Evolutionary conservation across 1,284 basidiomycete genomes (phyloP), one percentile per base, ranked within the genome.

Genomic region (Heterobasidion parviporum): DNA sequence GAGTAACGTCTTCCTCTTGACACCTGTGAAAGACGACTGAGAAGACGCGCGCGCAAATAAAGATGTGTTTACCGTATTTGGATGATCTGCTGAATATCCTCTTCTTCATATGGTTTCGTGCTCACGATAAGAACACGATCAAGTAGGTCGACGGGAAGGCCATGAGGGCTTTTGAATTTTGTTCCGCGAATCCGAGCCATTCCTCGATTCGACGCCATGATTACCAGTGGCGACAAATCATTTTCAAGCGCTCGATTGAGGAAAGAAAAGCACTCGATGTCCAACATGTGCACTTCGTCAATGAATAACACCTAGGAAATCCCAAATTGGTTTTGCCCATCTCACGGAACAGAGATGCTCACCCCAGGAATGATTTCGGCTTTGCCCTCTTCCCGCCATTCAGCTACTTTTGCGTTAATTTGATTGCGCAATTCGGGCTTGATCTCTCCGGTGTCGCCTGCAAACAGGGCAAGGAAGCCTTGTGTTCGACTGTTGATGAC

Each of bases 221-320:
- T 94, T 46, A 99, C 96, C 53, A 99, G 77, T 0, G 96, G 96
- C 1, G 95, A 87, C 4, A 98, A 78, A 62, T 97, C 95, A 60
- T 87, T 88, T 69, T 99, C 96, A 50, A 99, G 78, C 6, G 96
- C 96, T 47, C 96, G 85, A 72, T 99, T 99, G 60, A 99, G 78
- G 81, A 96, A 99, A 8, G 94, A 97, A 79, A 98, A 98, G 70
- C 96, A 99, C 72, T 99, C 96, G 61, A 99, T 97, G 70, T 99
- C 96, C 61, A 99, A 86, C 96, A 99, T 99, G 77, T 99, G 97
- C 15, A 98, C 94, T 73, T 98, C 92, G 69, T 94, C 91, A 62
- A 94, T 94, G 74, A 94, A 94, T 15, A 94, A 75, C 10, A 94
- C 90, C 89, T 92, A 43, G 15, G 50, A 41, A 18, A 48, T 10